Evolutionary conservation across 192 early-diverging fungal species (phyloP), one percentile per base, ranked within the genome.

Genomic region (Coemansia asiatica): DNA sequence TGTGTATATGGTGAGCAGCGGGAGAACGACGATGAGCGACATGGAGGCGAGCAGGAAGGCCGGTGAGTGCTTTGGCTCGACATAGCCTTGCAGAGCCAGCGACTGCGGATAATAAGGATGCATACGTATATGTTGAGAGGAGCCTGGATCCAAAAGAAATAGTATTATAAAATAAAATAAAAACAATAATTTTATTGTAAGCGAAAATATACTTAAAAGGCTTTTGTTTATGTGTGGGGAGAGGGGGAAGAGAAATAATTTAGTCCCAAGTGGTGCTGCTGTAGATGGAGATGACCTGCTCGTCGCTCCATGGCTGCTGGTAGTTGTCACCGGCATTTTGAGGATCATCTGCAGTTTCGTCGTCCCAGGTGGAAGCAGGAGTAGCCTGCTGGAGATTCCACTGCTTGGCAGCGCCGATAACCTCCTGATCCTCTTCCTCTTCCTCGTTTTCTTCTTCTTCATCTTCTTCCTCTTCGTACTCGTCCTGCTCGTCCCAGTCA

Each of bases 31-130:
- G 55, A 81, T 69, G 22, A 60, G 26, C 2, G 48, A 29, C n/a
- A 71, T 66, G 26, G 74, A 66, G n/a, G 29, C 56, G 13, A 61
- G 29, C 12, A 73, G 55, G n/a, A 23, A 25, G 23, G 33, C 40
- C 27, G 56, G 22, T 6, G 56, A 38, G 33, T 68, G 61, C 47
- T 57, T 48, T 1, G 75, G 75, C n/a, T 61, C 59, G 16, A 68
- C 55, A 40, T 78, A 83, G 19, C 61, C 64, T 12, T 27, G 27
- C 44, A 83, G 47, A 22, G 51, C 72, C 15, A 83, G 75, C 27
- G 68, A 60, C 38, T 38, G 51, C 13, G 81, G 81, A 29, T 55
- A 71, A 53, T 78, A 83, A 15, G 75, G 75, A 54, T 83, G 81
- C 1, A 2, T 3, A 13, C 15, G 8, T 1, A 2, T 16, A 5